Base-by-base conservation (phyloP, 176 grass and related monocot species). In the Raddia distichophylla region DNA sequence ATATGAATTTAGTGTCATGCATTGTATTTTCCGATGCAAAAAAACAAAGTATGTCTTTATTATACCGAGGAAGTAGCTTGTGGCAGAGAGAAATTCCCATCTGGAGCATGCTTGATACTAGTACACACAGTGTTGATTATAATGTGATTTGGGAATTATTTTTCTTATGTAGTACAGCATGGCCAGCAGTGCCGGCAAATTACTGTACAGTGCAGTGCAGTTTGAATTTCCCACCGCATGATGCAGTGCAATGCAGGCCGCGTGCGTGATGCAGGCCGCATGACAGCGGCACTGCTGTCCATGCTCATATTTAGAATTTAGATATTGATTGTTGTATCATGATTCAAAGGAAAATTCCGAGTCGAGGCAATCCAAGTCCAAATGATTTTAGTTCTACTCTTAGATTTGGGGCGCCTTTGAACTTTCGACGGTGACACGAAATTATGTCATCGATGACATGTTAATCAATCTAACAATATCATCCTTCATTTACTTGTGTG, bases 361-460 rank as follows among this genome's bases (percentile, higher is more conserved):
- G 52, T 50, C 16, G 77, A 45, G 15, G 47, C 22, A 58, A 80
- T 11, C 18, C 2, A 44, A 45, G n/a, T 32, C 50, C 64, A 68
- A 68, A 69, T 71, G 5, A 22, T 37, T 27, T 13, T 37, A 51
- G 50, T 37, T n/a, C 49, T 19, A 11, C 6, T 69, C 78, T 13
- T 69, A 47, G 32, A n/a, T 56, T 57, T 43, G 8, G n/a, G 33
- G n/a, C n/a, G 16, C 42, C 15, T 42, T 74, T 74, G 16, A 40
- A 18, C 5, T 40, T 40, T 5, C 7, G 8, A 10, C 8, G 3
- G 11, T 71, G 46, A 49, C 18, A 18, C 20, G 12, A 7, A 61
- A 62, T 51, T 34, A 76, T 20, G 54, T 77, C 74, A 70, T 61
- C 3, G 33, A 10, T 70, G 64, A 62, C 64, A 40, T 70, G 64